phyloP scores from a whole-genome alignment of 2,329 filamentous ascomycete genomes.

The Sporothrix brasiliensis region DNA sequence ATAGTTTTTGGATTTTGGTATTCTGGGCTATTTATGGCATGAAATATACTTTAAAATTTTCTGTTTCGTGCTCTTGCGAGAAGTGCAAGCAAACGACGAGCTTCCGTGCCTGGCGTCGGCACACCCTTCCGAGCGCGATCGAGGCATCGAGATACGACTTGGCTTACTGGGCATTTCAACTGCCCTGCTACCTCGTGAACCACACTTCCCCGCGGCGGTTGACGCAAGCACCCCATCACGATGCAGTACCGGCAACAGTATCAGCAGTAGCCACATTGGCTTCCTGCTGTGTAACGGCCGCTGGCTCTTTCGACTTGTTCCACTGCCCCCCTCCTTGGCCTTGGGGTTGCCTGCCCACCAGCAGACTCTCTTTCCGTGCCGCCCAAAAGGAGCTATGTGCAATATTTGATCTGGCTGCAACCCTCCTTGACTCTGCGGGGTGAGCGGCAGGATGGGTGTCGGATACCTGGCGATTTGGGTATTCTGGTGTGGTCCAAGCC shows the following conservation, averaged over 20 bases:
- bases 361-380: neutral
- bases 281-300: neutral
- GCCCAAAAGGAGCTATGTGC: neutral
- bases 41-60: neutral
- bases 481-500: neutral
- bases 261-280: neutral
- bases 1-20: neutral
- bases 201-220: no score
- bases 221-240: neutral
- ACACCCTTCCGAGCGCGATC: no score
- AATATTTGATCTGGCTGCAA: neutral
- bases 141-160: no score
- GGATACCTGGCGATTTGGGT: neutral
- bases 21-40: neutral
- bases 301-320: neutral
- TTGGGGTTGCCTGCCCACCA: neutral
- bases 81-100: no score
- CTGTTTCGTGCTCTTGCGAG: no score
- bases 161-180: no score
- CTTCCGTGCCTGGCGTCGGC: no score
- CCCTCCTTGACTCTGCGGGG: neutral
- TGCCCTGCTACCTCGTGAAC: no score
- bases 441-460: neutral
- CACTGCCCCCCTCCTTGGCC: neutral
- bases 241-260: neutral